Base-by-base conservation (phyloP, 176 grass and related monocot genomes). In the Typha latifolia region DNA sequence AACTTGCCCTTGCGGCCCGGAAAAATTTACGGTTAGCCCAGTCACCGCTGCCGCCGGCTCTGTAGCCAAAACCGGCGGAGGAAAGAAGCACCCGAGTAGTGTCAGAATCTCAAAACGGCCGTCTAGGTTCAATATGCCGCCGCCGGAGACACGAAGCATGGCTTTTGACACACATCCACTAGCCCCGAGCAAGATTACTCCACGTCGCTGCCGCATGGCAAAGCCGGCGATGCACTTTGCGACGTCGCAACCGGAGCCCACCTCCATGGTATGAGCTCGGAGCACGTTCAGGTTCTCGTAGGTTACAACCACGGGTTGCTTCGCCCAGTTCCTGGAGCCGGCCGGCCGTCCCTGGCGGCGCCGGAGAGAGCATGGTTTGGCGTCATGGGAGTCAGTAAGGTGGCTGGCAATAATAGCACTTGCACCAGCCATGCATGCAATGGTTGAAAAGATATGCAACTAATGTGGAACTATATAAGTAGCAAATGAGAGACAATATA, bases 231-330 rank as follows among this genome's bases (percentile, higher is more conserved):
- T 63, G 71, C 78, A 81, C 43, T 76, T 73, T 32, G 80, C 48
- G 6, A 84, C 74, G 71, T 84, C 86, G 43, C 66, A 59, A 29
- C 86, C 86, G 0, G 63, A 26, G 31, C 67, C 71, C 12, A 89
- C 86, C 82, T 85, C 86, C 70, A 89, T 64, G 57, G 78, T 63
- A 47, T 79, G 78, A 47, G 70, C 75, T 18, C 78, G 82, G 75
- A 89, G 80, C 56, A 69, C 74, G 64, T 74, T 82, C 37, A 82
- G 86, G 72, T 75, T 84, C 52, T 89, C 86, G 49, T 81, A 66
- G 20, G 86, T 69, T 23, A 89, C 69, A 63, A 85, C 68, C 55
- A 85, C 69, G 6, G 75, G 72, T 24, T 63, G 55, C 71, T 66
- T 78, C 34, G 24, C 19, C 13, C 12, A 47, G 5, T 32, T 61